These are phyloP conservation scores for Sapria himalayana DNA, from an alignment of 345 rosid species.

Conservation along the genomic window DNA sequence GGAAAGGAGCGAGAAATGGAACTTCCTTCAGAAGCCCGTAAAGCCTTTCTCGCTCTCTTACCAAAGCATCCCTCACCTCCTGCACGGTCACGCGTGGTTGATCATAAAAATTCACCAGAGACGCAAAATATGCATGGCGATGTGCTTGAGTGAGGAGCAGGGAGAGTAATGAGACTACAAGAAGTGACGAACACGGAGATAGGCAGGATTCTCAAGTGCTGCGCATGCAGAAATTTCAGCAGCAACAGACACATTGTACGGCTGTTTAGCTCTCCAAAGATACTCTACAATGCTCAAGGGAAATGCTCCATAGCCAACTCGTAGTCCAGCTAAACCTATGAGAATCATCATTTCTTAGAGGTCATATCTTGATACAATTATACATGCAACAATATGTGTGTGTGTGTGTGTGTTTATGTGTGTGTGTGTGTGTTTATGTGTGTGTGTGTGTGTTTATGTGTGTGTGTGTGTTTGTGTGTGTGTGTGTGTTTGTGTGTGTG, in stretches of 20 bases:
- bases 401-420: too few species aligned
- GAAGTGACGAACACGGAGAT: conserved; percentile 35
- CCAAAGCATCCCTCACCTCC: conserved; percentile 59
- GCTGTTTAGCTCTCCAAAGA: conserved; percentile 88
- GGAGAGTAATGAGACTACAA: too few species aligned
- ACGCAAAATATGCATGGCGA: too few species aligned
- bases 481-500: too few species aligned
- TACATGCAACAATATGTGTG: too few species aligned
- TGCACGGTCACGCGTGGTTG: too few species aligned
- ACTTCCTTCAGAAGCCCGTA: conserved; percentile 42
- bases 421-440: too few species aligned
- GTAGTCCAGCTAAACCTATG: conserved; percentile 77
- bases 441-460: too few species aligned
- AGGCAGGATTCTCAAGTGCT: conserved; percentile 47
- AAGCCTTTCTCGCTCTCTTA: conserved; percentile 57
- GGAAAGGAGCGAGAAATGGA: conserved; percentile 64
- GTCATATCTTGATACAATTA: too few species aligned
- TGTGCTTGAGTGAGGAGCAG: too few species aligned
- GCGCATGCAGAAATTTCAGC: conserved; percentile 90
- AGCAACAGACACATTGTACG: conserved; percentile 86
- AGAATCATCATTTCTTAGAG: not conserved
- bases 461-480: too few species aligned
- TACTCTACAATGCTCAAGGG: conserved; percentile 68
- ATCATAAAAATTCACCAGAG: too few species aligned
- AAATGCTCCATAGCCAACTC: conserved; percentile 94